Evolutionary conservation across 352 stramenopile genomes (phyloP).

Genomic region (Peronospora belbahrii): DNA sequence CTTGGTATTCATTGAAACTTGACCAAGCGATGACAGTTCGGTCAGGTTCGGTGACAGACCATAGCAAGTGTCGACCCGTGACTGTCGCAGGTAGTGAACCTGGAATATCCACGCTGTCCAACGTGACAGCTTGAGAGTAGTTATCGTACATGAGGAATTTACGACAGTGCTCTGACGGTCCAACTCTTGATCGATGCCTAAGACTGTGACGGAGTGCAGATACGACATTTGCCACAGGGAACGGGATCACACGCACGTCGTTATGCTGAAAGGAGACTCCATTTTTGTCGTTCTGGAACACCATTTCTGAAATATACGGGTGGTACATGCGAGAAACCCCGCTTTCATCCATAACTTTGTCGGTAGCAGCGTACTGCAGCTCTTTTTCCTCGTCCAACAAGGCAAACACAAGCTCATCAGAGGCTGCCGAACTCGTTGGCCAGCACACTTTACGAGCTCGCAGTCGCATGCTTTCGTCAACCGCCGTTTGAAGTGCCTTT

Average conservation of each 20-base stretch:
- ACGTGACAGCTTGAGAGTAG: conserved; percentile 13
- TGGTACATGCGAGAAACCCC: conserved; percentile 17
- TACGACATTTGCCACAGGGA: conserved; percentile 11
- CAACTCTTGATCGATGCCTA: conserved; percentile 11
- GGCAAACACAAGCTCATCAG: conserved; percentile 25
- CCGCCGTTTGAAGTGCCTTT: conserved; percentile 8
- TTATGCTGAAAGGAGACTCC: conserved; percentile 17
- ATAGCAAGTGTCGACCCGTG: conserved; percentile 15
- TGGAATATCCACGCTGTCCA: conserved; percentile 20
- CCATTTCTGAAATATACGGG: conserved; percentile 12
- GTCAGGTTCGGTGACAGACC: conserved; percentile 8
- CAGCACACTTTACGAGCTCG: conserved; percentile 18
- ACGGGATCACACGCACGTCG: conserved; percentile 18
- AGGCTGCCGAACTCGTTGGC: conserved; percentile 10
- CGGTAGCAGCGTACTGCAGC: conserved; percentile 15
- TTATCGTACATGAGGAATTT: conserved; percentile 15
- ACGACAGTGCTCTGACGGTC: conserved; percentile 11
- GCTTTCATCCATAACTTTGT: conserved; percentile 18
- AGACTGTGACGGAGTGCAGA: conserved; percentile 11
- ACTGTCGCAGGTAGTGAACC: conserved; percentile 5
- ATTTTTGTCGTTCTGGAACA: conserved; percentile 2
- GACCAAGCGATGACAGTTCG: conserved; percentile 23
- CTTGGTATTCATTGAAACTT: conserved; percentile 21
- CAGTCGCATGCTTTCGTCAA: conserved; percentile 18
- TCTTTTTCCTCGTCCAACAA: conserved; percentile 26